phyloP scores from a whole-genome alignment of 495 filamentous ascomycete genomes.

The Penicillium psychrofluorescens region DNA sequence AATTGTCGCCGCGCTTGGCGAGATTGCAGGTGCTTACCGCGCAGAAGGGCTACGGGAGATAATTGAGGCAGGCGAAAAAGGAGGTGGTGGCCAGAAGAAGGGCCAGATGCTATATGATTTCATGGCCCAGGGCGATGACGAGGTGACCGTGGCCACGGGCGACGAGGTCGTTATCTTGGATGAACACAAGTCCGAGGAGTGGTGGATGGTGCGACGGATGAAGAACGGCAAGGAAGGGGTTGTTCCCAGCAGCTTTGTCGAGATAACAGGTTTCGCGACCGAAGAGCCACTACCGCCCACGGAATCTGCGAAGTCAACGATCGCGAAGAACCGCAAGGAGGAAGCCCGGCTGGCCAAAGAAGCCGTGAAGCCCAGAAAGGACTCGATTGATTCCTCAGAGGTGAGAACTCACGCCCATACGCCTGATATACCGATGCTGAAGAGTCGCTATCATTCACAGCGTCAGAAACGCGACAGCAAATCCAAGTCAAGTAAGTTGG shows the following conservation, averaged over 20 bases:
- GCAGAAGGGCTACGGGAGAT: conserved; percentile 84
- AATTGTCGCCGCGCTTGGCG: conserved; percentile 80
- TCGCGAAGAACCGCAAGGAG: conserved; percentile 78
- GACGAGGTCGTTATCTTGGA: conserved; percentile 92
- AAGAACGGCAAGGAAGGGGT: conserved; percentile 95
- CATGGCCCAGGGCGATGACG: conserved; percentile 90
- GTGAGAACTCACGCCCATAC: conserved; percentile 34
- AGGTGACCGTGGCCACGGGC: conserved; percentile 82
- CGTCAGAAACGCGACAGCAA: conserved; percentile 57
- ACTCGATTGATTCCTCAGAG: conserved; percentile 56
- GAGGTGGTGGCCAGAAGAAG: conserved; percentile 61
- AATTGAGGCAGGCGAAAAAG: conserved; percentile 61
- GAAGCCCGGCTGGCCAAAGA: conserved; percentile 75
- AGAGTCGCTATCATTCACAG: conserved; percentile 46
- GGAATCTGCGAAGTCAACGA: conserved; percentile 61
- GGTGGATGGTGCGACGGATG: conserved; percentile 90
- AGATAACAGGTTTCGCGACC: conserved; percentile 60
- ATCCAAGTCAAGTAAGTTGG: conserved; percentile 57
- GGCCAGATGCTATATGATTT: conserved; percentile 92
- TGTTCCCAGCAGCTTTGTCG: conserved; percentile 95
- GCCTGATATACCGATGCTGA: conserved; percentile 14
- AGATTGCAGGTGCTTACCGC: conserved; percentile 76
- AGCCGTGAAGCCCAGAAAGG: conserved; percentile 53
- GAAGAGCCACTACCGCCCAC: conserved; percentile 37
- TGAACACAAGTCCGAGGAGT: conserved; percentile 88